phyloP scores from a whole-genome alignment of 768 basidiomycete species.

The Boletus vermiculosoides region DNA sequence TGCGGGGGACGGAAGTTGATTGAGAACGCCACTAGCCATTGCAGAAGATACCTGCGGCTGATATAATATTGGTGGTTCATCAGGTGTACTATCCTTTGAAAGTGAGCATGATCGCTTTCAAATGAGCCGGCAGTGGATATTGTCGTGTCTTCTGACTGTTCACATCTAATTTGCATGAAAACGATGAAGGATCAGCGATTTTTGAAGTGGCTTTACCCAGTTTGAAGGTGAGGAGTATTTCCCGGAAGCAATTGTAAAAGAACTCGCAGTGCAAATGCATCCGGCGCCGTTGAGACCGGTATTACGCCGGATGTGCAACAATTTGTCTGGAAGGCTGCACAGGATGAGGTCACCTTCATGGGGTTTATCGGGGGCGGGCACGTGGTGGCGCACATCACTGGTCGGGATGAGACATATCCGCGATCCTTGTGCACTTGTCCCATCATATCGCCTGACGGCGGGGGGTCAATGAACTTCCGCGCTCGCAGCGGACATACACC shows the following conservation, averaged over 20 bases:
- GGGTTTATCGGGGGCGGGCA: background rate
- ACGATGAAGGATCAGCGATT: background rate
- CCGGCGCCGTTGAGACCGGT: background rate
- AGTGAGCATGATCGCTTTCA: background rate
- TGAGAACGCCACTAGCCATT: background rate
- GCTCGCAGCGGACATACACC: background rate
- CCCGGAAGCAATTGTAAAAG: background rate
- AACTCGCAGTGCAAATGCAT: background rate
- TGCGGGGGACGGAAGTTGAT: no score
- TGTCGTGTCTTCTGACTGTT: no score
- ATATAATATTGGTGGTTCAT: background rate
- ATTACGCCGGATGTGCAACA: background rate
- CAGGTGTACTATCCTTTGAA: background rate
- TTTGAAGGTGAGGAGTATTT: background rate
- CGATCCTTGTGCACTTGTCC: no score
- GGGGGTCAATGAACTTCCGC: no score
- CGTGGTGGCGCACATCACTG: background rate
- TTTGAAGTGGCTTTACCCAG: background rate
- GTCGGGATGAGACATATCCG: background rate
- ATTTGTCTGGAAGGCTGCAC: background rate
- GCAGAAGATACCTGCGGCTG: background rate
- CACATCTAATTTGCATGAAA: no score
- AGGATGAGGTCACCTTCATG: background rate
- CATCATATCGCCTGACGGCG: background rate
- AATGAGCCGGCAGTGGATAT: no score